Base-by-base conservation (phyloP, 805 yeast genomes). In the Kluyveromyces siamensis region DNA sequence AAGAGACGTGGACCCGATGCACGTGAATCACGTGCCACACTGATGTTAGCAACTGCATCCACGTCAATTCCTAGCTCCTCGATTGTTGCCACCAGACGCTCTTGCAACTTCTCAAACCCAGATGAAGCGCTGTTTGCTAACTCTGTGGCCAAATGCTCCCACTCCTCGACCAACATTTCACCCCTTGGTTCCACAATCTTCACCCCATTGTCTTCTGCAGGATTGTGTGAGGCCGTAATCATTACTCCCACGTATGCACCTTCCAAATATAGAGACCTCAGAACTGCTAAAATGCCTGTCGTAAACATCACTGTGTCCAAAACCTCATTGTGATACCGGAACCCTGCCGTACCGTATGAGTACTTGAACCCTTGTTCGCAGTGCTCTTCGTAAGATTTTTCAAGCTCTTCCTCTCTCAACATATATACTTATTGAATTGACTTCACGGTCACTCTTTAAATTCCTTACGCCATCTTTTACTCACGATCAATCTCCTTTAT, bases 321-420 rank as follows among this genome's bases (percentile, higher is more conserved):
- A 16, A 74, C 66, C 18, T 68, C 62, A 1, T 95, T 90, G 44
- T 78, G 71, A 70, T 83, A 82, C 50, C 99, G 78, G 70, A 93
- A 93, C 8, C 99, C 99, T 1, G 99, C 99, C 1, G 99, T 93
- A n/a, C 99, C 99, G 60, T 93, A 93, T 16, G 78, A 68, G 60
- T 79, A 83, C 1, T 52, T 48, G 36, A 67, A 54, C n/a, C 64
- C 61, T 1, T 83, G 80, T 48, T 48, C 52, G 44, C 65, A 63
- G 19, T 77, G 79, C 27, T 62, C 37, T 8, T 65, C 51, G 39
- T 54, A 50, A 5, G 56, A 44, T 16, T 57, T 35, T 57, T 67
- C 7, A 27, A 35, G 18, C 18, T 33, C 14, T 30, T 30, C 35
- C 35, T 11, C 14, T 30, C 35, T 30, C 35, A 30, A 30, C 11